Conservation (phyloP, 2,329 filamentous ascomycete genomes). For the Ophiostoma sp. region DNA sequence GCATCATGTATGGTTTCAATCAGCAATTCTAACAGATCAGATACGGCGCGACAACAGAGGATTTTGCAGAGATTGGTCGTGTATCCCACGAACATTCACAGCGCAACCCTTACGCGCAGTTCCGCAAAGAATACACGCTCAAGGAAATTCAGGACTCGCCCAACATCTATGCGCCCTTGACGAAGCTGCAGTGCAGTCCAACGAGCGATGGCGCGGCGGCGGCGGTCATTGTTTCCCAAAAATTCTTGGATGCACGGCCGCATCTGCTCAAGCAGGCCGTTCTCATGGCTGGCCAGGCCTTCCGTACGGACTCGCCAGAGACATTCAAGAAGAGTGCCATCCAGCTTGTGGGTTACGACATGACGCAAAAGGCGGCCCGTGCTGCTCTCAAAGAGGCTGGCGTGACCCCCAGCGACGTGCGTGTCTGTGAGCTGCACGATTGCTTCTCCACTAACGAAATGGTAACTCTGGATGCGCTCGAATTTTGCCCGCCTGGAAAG, state of each 20-base stretch:
- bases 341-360: slow-evolving; percentile 85
- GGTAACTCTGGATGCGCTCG: slow-evolving; percentile 83
- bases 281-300: slow-evolving; percentile 80
- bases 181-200: slow-evolving; percentile 96
- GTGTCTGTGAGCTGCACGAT: slow-evolving; percentile 91
- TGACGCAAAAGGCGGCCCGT: slow-evolving; percentile 71
- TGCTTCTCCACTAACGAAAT: slow-evolving; percentile 97
- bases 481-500: slow-evolving; percentile 75
- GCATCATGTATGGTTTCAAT: no score
- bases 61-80: slow-evolving; percentile 93
- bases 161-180: slow-evolving; percentile 82
- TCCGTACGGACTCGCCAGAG: slow-evolving; percentile 79
- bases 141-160: slow-evolving; percentile 76
- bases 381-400: slow-evolving; percentile 72
- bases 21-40: no score
- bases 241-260: slow-evolving; percentile 81
- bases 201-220: slow-evolving; percentile 90
- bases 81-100: slow-evolving; percentile 90
- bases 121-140: slow-evolving; percentile 84
- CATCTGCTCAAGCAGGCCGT: slow-evolving; percentile 79
- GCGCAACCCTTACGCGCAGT: slow-evolving; percentile 96
- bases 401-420: slow-evolving; percentile 66
- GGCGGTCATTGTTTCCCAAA: slow-evolving; percentile 71
- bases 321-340: slow-evolving; percentile 61
- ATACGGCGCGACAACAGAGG: slow-evolving; percentile 73